phyloP scores from a whole-genome alignment of 2,329 filamentous ascomycete species.

The Albifimbria verrucaria region DNA sequence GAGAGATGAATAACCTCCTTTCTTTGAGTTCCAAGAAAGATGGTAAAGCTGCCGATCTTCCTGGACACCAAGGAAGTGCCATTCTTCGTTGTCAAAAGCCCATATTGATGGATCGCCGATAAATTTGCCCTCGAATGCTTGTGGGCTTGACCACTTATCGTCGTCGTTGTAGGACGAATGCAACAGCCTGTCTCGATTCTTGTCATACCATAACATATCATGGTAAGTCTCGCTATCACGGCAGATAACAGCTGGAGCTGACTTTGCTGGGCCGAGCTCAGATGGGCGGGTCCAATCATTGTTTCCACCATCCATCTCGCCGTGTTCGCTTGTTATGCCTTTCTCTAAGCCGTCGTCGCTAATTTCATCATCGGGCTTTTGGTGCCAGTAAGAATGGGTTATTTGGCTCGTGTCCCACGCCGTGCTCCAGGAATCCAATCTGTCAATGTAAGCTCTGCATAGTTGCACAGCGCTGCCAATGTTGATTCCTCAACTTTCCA shows the following conservation, averaged over 20 bases:
- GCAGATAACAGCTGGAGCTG: not conserved
- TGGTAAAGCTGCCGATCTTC: not conserved
- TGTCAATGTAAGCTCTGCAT: not conserved
- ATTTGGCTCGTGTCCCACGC: not conserved
- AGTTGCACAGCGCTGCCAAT: not conserved
- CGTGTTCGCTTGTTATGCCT: not conserved
- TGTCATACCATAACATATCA: not conserved
- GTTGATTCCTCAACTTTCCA: not conserved
- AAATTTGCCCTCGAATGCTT: not conserved
- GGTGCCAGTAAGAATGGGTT: not conserved
- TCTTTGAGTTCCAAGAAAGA: not conserved
- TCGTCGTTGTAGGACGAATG: not conserved
- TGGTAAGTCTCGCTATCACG: not conserved
- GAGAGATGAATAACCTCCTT: not conserved
- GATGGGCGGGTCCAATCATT: not conserved
- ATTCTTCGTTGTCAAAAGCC: not conserved
- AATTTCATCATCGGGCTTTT: not conserved
- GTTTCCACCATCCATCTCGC: not conserved
- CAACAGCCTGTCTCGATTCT: not conserved
- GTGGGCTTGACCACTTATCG: not conserved
- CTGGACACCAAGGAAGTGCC: not conserved
- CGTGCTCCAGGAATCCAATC: not conserved
- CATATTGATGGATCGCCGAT: not conserved
- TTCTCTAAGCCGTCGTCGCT: not conserved
- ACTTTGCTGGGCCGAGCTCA: not conserved